Conservation (phyloP, 495 filamentous ascomycete genomes). For the Tuber magnatum region DNA sequence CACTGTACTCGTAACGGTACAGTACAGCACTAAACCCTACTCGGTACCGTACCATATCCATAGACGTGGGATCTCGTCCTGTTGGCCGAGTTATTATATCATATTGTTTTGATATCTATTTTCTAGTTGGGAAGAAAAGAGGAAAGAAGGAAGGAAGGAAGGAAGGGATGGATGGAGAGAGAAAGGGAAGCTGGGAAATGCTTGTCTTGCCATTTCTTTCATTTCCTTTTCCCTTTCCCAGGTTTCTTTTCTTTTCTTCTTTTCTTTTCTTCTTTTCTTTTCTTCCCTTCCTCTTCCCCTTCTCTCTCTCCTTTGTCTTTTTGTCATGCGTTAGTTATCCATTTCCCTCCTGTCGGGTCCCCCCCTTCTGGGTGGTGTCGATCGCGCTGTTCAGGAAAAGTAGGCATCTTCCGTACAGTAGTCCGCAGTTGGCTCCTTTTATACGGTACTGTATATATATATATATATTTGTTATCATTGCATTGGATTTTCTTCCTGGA, state of each 20-base stretch:
- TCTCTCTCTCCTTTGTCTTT: neutral
- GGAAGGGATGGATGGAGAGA: neutral
- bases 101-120: neutral
- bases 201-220: neutral
- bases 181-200: neutral
- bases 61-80: conserved; percentile 1
- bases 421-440: neutral
- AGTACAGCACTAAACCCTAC: neutral
- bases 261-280: too few species aligned
- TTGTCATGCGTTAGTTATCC: neutral
- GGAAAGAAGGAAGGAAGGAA: neutral
- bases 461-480: too few species aligned
- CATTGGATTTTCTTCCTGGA: neutral
- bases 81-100: neutral
- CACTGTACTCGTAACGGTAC: neutral
- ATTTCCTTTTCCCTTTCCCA: neutral
- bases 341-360: neutral
- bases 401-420: neutral
- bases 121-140: neutral
- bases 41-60: neutral
- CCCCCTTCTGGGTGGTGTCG: neutral
- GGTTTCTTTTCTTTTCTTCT: neutral
- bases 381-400: neutral
- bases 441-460: too few species aligned
- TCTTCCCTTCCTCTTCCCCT: neutral